A percentile compares a stretch with the other conserved stretches of the same genome.
phyloP scores from a whole-genome alignment of 345 rosid genomes.

The Aquilaria sinensis region DNA sequence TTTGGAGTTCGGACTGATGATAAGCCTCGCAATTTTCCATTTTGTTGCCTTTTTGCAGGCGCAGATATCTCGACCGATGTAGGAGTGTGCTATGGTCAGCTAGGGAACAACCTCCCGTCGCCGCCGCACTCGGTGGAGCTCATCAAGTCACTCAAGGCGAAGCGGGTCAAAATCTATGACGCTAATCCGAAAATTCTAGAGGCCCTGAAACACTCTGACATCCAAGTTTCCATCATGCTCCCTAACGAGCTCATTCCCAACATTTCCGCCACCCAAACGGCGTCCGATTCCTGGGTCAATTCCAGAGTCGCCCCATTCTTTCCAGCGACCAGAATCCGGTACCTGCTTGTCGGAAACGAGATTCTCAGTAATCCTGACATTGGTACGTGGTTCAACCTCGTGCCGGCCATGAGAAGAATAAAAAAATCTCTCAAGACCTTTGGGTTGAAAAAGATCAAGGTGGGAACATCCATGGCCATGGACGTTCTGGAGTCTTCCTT shows the following conservation, averaged over 20 bases:
- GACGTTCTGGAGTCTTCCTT: conserved; percentile 40
- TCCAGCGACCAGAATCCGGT: conserved; percentile 64
- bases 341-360: conserved; percentile 86
- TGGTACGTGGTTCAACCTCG: conserved; percentile 37
- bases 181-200: conserved; percentile 59
- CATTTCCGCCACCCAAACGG: conserved; percentile 30
- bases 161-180: conserved; percentile 67
- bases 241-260: conserved; percentile 55
- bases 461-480: conserved; percentile 78
- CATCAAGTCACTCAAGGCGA: conserved; percentile 44
- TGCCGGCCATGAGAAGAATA: conserved; percentile 61
- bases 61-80: conserved; percentile 45
- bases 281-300: conserved; percentile 58
- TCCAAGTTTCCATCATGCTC: conserved; percentile 61
- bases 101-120: conserved; percentile 69
- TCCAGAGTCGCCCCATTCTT: conserved; percentile 50
- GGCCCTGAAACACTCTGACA: conserved; percentile 42
- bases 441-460: conserved; percentile 48
- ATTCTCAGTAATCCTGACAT: conserved; percentile 42
- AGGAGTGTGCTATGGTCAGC: conserved; percentile 78
- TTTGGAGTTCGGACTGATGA: not conserved
- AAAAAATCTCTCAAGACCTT: conserved; percentile 33
- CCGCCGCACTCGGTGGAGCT: conserved; percentile 41
- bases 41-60: conserved; percentile 17
- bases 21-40: not conserved